These are phyloP conservation scores for Mimosa bimucronata DNA, from an alignment of 306 rosid genomes.

Conservation along the genomic window DNA sequence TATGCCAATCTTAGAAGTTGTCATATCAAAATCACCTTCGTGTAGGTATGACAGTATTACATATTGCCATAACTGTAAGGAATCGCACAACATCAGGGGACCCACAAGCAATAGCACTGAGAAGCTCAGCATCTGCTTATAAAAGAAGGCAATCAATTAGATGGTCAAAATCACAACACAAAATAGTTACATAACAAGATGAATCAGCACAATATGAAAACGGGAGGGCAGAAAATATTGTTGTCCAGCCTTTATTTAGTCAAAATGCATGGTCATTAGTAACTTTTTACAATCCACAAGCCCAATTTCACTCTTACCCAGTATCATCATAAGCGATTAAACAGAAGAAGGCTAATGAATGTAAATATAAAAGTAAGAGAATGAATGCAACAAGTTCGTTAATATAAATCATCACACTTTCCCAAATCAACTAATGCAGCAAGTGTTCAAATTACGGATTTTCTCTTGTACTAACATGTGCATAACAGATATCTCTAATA, in stretches of 20 bases:
- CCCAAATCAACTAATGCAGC: constrained; percentile 16
- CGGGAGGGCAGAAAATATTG: background rate
- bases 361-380: constrained; percentile 16
- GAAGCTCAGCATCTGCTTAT: constrained; percentile 74
- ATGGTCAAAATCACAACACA: constrained; percentile 34
- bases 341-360: constrained; percentile 7
- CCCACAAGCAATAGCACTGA: constrained; percentile 69
- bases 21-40: constrained; percentile 59
- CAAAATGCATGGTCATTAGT: background rate
- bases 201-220: constrained; percentile 21
- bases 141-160: constrained; percentile 45
- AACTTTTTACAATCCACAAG: background rate
- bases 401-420: constrained; percentile 7
- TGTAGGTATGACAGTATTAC: constrained; percentile 88
- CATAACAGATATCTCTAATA: background rate
- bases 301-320: constrained; percentile 7
- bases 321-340: constrained; percentile 16
- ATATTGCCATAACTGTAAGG: constrained; percentile 91
- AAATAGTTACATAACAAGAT: constrained; percentile 26
- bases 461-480: constrained; percentile 1
- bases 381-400: constrained; percentile 21
- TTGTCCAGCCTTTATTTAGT: background rate
- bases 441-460: constrained; percentile 19
- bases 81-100: constrained; percentile 77
- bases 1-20: constrained; percentile 1